Conservation (phyloP, 2,329 filamentous ascomycete genomes). For the Verticillium dahliae region DNA sequence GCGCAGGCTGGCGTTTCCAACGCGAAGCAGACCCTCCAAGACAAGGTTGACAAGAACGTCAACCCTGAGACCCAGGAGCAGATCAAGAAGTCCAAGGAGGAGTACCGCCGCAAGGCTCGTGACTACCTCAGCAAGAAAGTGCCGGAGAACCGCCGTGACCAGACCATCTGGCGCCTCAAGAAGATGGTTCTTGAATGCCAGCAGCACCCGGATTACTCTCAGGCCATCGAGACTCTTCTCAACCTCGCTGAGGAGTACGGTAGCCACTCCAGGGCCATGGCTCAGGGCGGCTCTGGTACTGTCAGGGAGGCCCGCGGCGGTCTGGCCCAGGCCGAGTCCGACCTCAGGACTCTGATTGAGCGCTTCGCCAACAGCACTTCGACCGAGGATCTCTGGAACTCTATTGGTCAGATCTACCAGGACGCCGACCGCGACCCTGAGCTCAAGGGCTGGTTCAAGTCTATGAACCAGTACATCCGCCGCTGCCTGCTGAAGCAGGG, state of each 20-base stretch:
- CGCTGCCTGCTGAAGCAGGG: slow-evolving; percentile 83
- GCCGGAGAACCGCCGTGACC: slow-evolving; percentile 86
- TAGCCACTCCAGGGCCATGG: slow-evolving; percentile 61
- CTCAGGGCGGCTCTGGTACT: slow-evolving; percentile 57
- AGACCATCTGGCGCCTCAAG: slow-evolving; percentile 85
- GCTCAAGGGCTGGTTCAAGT: slow-evolving; percentile 83
- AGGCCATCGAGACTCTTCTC: slow-evolving; percentile 84
- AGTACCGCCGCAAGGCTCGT: slow-evolving; percentile 45
- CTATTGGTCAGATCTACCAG: slow-evolving; percentile 77
- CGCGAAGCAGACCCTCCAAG: slow-evolving; percentile 34
- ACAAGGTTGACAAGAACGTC: slow-evolving; percentile 54
- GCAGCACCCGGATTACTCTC: slow-evolving; percentile 86
- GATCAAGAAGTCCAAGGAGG: slow-evolving; percentile 33
- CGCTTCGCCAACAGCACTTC: slow-evolving; percentile 95
- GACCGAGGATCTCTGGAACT: slow-evolving; percentile 74
- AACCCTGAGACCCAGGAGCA: slow-evolving; percentile 57
- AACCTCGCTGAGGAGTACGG: slow-evolving; percentile 79
- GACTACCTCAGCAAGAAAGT: slow-evolving; percentile 83
- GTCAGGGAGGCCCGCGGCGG: slow-evolving; percentile 67
- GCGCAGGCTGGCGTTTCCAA: slow-evolving; percentile 36
- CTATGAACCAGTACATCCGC: slow-evolving; percentile 70
- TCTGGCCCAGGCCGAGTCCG: slow-evolving; percentile 66
- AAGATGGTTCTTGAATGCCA: slow-evolving; percentile 98
- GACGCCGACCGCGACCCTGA: slow-evolving; percentile 84
- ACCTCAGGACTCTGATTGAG: slow-evolving; percentile 83